These are phyloP conservation scores for Macrocybe gigantea DNA, from an alignment of 768 basidiomycete genomes.

Conservation along the genomic window DNA sequence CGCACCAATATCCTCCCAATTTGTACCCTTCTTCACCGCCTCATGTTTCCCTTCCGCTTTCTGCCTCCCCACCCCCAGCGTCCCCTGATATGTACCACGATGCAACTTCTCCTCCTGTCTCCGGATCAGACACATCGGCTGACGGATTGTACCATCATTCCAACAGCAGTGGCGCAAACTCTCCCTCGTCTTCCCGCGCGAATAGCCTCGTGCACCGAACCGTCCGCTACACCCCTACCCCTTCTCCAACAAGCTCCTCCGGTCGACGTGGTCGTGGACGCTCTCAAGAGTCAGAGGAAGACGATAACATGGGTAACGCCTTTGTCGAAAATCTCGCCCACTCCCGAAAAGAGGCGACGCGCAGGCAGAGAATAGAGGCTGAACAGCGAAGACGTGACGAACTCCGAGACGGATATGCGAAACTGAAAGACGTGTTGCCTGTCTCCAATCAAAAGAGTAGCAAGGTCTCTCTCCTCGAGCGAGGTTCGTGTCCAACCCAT, in stretches of 20 bases:
- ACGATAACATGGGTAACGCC: conserved; percentile 63
- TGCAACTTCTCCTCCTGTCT: conserved; percentile 79
- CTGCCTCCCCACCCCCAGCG: conserved; percentile 69
- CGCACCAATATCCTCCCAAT: conserved; percentile 58
- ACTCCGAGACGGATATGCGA: conserved; percentile 83
- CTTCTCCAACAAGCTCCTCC: conserved; percentile 73
- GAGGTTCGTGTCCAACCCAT: conserved; percentile 47
- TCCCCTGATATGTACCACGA: conserved; percentile 72
- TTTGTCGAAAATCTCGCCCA: conserved; percentile 69
- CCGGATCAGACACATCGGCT: conserved; percentile 85
- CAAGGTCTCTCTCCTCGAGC: conserved; percentile 83
- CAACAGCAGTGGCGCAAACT: conserved; percentile 72
- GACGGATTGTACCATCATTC: conserved; percentile 79
- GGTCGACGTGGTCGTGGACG: conserved; percentile 61
- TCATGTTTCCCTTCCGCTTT: conserved; percentile 63
- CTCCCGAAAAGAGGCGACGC: conserved; percentile 78
- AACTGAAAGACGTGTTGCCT: conserved; percentile 82
- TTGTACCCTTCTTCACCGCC: conserved; percentile 58
- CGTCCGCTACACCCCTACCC: conserved; percentile 74
- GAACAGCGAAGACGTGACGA: conserved; percentile 87
- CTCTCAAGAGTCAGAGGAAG: conserved; percentile 76
- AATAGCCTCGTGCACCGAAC: conserved; percentile 73
- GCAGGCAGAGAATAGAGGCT: conserved; percentile 83
- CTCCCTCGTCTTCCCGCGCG: conserved; percentile 71
- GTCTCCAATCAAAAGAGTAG: conserved; percentile 87